Percentiles rank a stretch among this genome's conserved stretches.
Conservation (phyloP, 2,329 filamentous ascomycete genomes). For the Penicillium hordei region DNA sequence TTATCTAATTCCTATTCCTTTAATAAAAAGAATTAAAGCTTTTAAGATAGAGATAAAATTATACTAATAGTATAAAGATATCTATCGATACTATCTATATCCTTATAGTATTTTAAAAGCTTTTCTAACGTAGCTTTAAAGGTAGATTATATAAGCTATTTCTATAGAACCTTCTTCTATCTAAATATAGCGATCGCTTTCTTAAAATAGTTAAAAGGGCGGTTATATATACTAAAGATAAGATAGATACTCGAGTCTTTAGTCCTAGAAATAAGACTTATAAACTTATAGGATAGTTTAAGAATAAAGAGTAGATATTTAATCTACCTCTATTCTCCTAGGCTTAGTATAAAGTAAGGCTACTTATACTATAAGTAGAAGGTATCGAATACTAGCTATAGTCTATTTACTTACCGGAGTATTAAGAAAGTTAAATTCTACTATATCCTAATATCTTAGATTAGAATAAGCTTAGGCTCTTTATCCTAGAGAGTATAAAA, state of each 20-base stretch:
- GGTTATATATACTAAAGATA: no score
- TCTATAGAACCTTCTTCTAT: not conserved
- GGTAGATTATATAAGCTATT: not conserved
- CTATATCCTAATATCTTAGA: not conserved
- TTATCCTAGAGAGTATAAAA: not conserved
- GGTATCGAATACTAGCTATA: not conserved
- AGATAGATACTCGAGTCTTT: not conserved
- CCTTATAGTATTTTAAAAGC: not conserved
- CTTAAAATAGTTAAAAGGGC: no score
- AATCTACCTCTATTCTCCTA: not conserved
- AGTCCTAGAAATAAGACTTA: not conserved
- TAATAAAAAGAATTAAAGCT: no score
- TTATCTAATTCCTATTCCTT: no score
- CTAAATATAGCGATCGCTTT: no score
- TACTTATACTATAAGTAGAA: not conserved
- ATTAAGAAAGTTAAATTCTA: not conserved
- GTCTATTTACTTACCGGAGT: not conserved
- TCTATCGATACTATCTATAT: not conserved
- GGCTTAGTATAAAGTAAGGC: not conserved
- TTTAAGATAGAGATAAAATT: no score
- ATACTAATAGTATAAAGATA: not conserved
- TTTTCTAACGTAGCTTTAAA: not conserved
- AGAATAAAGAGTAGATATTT: not conserved
- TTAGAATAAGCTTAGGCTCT: not conserved
- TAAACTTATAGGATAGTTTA: not conserved